Conservation (phyloP, 352 stramenopile genomes). For the Phytophthora hibernalis region DNA sequence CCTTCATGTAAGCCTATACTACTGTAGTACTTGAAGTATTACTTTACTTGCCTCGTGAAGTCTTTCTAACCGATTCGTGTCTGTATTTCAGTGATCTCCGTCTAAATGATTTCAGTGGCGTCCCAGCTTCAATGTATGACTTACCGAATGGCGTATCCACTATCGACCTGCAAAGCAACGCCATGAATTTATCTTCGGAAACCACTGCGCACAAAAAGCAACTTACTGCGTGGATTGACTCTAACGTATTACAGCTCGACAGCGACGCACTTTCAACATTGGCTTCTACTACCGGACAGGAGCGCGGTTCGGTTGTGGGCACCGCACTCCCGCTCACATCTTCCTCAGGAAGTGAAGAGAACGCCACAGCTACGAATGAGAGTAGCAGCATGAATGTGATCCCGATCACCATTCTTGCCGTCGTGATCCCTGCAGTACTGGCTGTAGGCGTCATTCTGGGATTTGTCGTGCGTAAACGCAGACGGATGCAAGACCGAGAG, state of each 20-base stretch:
- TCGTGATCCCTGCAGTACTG: slow-evolving; percentile 31
- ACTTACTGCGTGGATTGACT: slow-evolving; percentile 43
- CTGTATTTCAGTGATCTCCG: slow-evolving; percentile 49
- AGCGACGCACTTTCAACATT: slow-evolving; percentile 18
- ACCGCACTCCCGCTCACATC: not conserved
- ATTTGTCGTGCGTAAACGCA: slow-evolving; percentile 29
- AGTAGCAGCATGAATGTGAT: slow-evolving; percentile 6
- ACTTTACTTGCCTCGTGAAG: not conserved
- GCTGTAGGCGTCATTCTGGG: slow-evolving; percentile 17
- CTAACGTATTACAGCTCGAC: slow-evolving; percentile 44
- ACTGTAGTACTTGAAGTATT: too few relatives aligned
- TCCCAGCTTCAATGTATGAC: slow-evolving; percentile 23
- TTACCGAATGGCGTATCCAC: slow-evolving; percentile 25
- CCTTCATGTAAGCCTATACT: slow-evolving; percentile 32
- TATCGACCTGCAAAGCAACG: slow-evolving; percentile 54
- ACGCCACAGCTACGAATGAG: slow-evolving; percentile 3
- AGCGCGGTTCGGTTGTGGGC: too few relatives aligned
- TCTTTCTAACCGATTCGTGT: not conserved
- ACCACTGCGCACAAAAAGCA: slow-evolving; percentile 29
- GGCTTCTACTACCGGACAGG: too few relatives aligned
- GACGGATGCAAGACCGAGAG: slow-evolving; percentile 25
- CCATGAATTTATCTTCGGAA: slow-evolving; percentile 42
- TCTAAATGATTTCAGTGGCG: slow-evolving; percentile 38
- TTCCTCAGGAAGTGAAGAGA: slow-evolving; percentile 20
- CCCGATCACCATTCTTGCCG: slow-evolving; percentile 27